Base-by-base conservation (phyloP, 2,329 filamentous ascomycete genomes). In the Neopestalotiopsis clavispora region DNA sequence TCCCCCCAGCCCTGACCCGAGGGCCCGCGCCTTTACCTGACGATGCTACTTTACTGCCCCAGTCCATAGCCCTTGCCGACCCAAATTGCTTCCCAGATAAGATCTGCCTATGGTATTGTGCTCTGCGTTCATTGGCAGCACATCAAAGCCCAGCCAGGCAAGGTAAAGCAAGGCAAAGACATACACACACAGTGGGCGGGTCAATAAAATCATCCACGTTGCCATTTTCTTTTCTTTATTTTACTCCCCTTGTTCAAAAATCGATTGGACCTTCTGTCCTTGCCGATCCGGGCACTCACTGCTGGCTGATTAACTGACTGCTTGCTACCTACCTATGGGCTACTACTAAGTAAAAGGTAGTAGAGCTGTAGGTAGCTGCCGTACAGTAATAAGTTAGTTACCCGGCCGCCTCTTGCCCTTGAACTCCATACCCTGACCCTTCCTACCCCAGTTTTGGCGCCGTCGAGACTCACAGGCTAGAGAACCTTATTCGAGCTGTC, bases 401-500 rank as follows among this genome's bases (percentile, higher is more conserved):
- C 34, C 34, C 34, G n/a, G 30, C 32, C 30, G 59, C 20, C 28
- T 62, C 23, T 34, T 13, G 32, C n/a, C 57, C 59, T 62, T 62
- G 59, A 20, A 62, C 30, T 62, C n/a, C 28, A 34, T 52, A 62
- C 32, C 59, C 30, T 59, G 59, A 62, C 30, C 59, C n/a, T 34
- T 59, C 59, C 28, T 52, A 52, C 45, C 45, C 59, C 32, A 62
- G 59, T 40, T 64, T 49, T 52, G 61, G 61, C 61, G 61, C 61
- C 38, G 49, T 28, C 23, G 61, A 64, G 61, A 49, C 42, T 64
- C 61, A 32, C 10, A 49, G 38, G 61, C 61, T 49, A 52, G 34
- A 34, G 61, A 64, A 64, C 61, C 61, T 64, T 64, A 64, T 45
- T 64, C 61, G 38, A 64, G 38, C 45, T 52, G 14, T 52, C 61